Evolutionary conservation across 108 stramenopile species (phyloP).

Genomic region (Cyclostephanos invisitatus): DNA sequence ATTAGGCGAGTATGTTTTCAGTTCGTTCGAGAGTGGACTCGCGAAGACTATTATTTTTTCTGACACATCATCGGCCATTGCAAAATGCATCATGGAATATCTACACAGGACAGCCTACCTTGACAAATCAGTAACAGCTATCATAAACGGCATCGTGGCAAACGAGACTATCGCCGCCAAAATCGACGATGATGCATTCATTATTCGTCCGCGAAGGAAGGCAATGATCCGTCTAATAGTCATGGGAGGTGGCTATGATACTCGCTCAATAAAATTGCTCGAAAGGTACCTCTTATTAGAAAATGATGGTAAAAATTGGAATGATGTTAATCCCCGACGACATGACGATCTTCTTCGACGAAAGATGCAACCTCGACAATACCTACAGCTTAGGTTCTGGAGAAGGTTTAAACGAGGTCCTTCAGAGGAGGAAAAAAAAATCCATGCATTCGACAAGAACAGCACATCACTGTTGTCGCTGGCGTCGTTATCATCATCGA

Average conservation of each 20-base stretch:
- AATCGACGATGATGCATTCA: not conserved
- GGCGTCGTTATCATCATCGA: not conserved
- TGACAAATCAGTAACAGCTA: conserved; percentile 50
- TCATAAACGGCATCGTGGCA: conserved; percentile 17
- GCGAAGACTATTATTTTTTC: no score
- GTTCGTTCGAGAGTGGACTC: no score
- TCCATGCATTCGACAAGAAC: conserved; percentile 24
- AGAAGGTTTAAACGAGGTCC: not conserved
- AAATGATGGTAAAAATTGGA: conserved; percentile 13
- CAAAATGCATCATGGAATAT: not conserved
- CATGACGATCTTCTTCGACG: conserved; percentile 3
- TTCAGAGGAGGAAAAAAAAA: not conserved
- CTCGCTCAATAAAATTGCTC: conserved; percentile 57
- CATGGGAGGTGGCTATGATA: conserved; percentile 81
- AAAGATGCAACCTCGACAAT: conserved; percentile 2
- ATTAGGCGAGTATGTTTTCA: conserved; percentile 29
- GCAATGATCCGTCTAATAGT: conserved; percentile 58
- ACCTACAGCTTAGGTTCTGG: not conserved
- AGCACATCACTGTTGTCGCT: conserved; percentile 1
- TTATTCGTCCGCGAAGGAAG: not conserved
- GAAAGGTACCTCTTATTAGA: conserved; percentile 31
- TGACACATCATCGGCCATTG: not conserved
- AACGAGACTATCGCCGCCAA: not conserved
- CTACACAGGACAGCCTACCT: conserved; percentile 64
- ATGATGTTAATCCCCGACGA: not conserved